Conservation (phyloP, 2,329 filamentous ascomycete genomes). For the Ophiostoma perfectum region DNA sequence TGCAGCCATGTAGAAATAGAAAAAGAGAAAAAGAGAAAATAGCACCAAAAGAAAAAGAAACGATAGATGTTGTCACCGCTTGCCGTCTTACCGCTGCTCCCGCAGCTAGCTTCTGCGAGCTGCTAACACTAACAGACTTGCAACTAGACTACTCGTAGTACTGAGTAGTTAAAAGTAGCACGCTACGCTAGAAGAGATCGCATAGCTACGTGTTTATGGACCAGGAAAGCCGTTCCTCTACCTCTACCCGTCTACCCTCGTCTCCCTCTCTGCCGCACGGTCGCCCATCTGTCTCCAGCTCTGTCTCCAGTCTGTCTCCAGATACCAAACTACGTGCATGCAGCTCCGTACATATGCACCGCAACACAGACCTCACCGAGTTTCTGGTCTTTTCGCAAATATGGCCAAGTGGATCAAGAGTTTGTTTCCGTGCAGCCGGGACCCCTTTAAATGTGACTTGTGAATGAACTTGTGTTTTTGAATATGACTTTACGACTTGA, state of each 20-base stretch:
- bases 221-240: too few relatives aligned
- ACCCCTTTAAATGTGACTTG: neutral
- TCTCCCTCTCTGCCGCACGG: too few relatives aligned
- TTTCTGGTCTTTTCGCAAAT: neutral
- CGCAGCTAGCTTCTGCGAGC: neutral
- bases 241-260: too few relatives aligned
- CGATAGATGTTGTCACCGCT: constrained; percentile 10
- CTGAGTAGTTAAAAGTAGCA: too few relatives aligned
- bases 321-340: neutral
- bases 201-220: too few relatives aligned
- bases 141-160: too few relatives aligned
- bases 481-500: too few relatives aligned
- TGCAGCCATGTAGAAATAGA: constrained; percentile 5
- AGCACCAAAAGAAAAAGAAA: neutral
- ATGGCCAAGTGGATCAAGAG: neutral
- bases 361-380: constrained; percentile 8
- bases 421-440: constrained; percentile 4
- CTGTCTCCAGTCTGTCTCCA: neutral
- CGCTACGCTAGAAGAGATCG: too few relatives aligned
- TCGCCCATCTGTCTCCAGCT: too few relatives aligned
- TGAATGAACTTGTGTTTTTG: too few relatives aligned
- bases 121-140: too few relatives aligned
- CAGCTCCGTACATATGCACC: constrained; percentile 1
- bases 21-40: neutral
- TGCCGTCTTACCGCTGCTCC: constrained; percentile 21